Conservation (phyloP, 345 rosid genomes). For the Salix purpurea region DNA sequence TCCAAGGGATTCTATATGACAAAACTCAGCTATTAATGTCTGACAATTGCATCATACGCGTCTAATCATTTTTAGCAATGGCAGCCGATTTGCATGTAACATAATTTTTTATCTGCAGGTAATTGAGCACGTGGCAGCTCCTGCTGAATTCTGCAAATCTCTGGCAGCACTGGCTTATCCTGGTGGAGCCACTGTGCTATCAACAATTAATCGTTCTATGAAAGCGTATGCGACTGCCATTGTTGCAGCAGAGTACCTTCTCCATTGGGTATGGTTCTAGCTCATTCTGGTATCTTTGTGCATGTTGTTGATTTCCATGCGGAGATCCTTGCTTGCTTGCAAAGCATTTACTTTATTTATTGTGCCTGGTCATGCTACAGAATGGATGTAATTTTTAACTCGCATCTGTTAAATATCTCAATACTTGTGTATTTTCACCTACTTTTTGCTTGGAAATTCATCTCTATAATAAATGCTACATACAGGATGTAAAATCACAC, state of each 20-base stretch:
- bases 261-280: conserved; percentile 59
- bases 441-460: no score
- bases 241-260: conserved; percentile 83
- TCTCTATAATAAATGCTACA: no score
- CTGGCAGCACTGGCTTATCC: conserved; percentile 57
- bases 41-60: not conserved
- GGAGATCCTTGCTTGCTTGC: not conserved
- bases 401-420: not conserved
- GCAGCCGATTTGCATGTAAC: not conserved
- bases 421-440: not conserved
- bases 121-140: conserved; percentile 91
- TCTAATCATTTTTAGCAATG: not conserved
- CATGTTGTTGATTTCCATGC: not conserved
- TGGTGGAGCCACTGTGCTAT: conserved; percentile 70
- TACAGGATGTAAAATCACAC: no score
- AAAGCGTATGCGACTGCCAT: conserved; percentile 83
- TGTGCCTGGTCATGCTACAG: not conserved
- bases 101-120: conserved; percentile 34
- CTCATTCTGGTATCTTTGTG: not conserved
- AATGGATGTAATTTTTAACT: not conserved
- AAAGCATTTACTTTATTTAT: not conserved
- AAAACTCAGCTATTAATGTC: not conserved
- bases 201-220: conserved; percentile 83
- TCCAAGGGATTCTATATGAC: not conserved
- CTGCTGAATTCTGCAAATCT: conserved; percentile 89